Conservation (phyloP, 1,139 yeast genomes). For the Yamadazyma diospyri region DNA sequence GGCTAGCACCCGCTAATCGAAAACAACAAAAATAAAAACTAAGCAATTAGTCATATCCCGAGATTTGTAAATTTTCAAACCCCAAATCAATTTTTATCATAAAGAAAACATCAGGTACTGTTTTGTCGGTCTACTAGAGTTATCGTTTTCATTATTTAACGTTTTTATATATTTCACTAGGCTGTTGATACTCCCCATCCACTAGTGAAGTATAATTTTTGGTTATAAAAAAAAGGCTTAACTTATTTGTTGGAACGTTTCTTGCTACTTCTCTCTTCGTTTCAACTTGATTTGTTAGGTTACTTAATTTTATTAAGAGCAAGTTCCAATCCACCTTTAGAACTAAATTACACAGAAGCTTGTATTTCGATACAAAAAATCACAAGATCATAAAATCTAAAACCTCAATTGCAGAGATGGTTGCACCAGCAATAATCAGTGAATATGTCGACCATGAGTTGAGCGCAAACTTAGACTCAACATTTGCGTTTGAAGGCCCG, state of each 20-base stretch:
- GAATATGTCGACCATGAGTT: constrained; percentile 72
- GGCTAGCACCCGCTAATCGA: constrained; percentile 32
- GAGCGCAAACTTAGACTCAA: constrained; percentile 77
- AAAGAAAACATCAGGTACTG: not conserved
- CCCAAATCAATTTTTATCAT: not conserved
- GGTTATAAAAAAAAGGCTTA: constrained; percentile 15
- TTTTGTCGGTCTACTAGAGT: constrained; percentile 3
- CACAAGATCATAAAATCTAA: too few species aligned
- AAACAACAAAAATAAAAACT: not conserved
- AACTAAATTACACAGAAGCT: not conserved
- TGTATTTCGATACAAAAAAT: constrained; percentile 9
- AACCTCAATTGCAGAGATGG: constrained; percentile 38
- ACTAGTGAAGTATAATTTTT: constrained; percentile 26
- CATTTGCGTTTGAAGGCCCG: constrained; percentile 95
- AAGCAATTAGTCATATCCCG: constrained; percentile 1
- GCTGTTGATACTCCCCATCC: constrained; percentile 36
- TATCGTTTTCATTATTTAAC: constrained; percentile 1
- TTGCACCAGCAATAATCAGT: constrained; percentile 41
- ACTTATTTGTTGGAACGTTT: constrained; percentile 38
- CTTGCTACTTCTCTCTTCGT: constrained; percentile 52
- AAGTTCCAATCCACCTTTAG: constrained; percentile 40
- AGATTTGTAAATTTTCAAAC: not conserved
- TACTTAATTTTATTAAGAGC: constrained; percentile 28
- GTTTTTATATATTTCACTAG: constrained; percentile 26
- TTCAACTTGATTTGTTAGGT: constrained; percentile 20